A percentile compares a stretch with the other conserved stretches of the same genome.
phyloP scores from a whole-genome alignment of 2,329 filamentous ascomycete species.

The Phaeosphaeriaceae sp. region DNA sequence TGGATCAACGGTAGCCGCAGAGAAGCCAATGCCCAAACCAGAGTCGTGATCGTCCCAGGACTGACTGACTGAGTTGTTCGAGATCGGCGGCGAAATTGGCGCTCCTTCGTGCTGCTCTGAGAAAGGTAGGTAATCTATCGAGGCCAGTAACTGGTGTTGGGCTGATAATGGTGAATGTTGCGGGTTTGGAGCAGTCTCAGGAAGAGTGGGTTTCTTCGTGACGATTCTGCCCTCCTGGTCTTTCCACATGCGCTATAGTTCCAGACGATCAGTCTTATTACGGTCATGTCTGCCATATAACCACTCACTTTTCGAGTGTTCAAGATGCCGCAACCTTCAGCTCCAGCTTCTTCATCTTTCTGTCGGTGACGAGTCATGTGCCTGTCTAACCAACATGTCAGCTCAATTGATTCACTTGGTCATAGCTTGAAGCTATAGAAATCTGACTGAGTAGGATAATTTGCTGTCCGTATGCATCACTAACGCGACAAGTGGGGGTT shows the following conservation, averaged over 20 bases:
- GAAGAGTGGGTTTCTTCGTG: conserved; percentile 47
- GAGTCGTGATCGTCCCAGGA: conserved; percentile 41
- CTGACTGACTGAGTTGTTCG: conserved; percentile 33
- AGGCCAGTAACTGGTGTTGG: conserved; percentile 20
- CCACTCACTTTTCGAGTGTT: conserved; percentile 54
- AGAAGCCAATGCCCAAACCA: conserved; percentile 27
- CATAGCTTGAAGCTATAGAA: conserved; percentile 6
- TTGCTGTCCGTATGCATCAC: not conserved
- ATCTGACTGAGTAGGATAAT: not conserved
- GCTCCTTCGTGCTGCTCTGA: conserved; percentile 26
- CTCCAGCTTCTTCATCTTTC: conserved; percentile 63
- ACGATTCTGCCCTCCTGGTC: conserved; percentile 62
- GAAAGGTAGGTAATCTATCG: conserved; percentile 30
- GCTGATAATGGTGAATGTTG: conserved; percentile 9
- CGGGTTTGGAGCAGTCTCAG: conserved; percentile 13
- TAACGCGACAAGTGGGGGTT: conserved; percentile 7
- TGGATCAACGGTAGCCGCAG: conserved; percentile 23
- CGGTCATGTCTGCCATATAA: not conserved
- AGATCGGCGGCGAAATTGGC: conserved; percentile 46
- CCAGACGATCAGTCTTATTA: not conserved
- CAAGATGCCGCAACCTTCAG: conserved; percentile 58
- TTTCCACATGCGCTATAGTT: conserved; percentile 61
- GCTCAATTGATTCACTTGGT: conserved; percentile 9
- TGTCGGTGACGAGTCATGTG: conserved; percentile 63
- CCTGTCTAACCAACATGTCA: conserved; percentile 54